Evolutionary conservation across 495 filamentous ascomycete species (phyloP).

Genomic region (Hypoxylon intermedium): DNA sequence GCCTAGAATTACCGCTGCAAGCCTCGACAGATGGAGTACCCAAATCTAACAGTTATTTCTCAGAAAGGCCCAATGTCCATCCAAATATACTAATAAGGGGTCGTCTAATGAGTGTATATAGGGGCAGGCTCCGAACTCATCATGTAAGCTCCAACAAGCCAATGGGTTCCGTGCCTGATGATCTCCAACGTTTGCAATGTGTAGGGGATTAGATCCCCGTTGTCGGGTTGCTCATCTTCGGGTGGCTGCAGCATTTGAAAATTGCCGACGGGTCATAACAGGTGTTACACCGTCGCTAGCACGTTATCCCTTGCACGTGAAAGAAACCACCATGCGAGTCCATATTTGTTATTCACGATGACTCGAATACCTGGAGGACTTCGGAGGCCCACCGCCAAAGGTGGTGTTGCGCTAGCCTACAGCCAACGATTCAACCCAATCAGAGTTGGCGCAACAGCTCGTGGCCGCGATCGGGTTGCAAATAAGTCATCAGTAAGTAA

Average conservation of each 20-base stretch:
- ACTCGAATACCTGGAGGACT: background rate
- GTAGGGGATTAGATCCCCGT: background rate
- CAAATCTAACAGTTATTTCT: too few species aligned
- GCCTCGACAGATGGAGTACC: too few species aligned
- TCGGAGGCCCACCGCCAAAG: slow-evolving; percentile 16
- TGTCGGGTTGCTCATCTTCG: slow-evolving; percentile 23
- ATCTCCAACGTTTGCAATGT: background rate
- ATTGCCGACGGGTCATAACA: background rate
- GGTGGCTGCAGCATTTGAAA: slow-evolving; percentile 7
- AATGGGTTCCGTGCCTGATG: too few species aligned
- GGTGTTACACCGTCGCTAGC: background rate
- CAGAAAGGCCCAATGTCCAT: background rate
- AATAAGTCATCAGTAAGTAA: slow-evolving; percentile 24
- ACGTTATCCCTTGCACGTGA: slow-evolving; percentile 1
- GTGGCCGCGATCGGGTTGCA: slow-evolving; percentile 32
- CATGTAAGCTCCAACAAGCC: too few species aligned
- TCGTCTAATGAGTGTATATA: too few species aligned
- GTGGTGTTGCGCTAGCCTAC: background rate
- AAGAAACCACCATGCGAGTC: slow-evolving; percentile 15
- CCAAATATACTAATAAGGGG: slow-evolving; percentile 9
- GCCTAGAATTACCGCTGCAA: too few species aligned
- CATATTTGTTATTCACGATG: slow-evolving; percentile 3
- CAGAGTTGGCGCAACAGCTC: slow-evolving; percentile 15
- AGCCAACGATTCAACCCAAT: slow-evolving; percentile 21
- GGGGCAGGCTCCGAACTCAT: too few species aligned